These are phyloP conservation scores for Margaritispora aquatica DNA, from an alignment of 495 filamentous ascomycete genomes.

Conservation along the genomic window DNA sequence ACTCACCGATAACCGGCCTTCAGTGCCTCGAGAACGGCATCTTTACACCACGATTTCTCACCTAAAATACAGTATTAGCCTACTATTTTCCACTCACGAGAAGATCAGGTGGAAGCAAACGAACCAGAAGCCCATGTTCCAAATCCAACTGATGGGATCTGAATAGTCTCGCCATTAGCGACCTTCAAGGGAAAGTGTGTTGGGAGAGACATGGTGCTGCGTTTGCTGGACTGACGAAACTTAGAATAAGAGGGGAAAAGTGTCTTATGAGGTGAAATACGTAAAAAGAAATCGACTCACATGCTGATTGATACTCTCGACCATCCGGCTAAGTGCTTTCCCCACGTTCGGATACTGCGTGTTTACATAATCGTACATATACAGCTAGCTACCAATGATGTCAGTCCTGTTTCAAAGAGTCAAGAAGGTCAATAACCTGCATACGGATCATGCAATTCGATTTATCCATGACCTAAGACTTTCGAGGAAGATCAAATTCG, in stretches of 20 bases:
- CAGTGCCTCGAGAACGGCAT: constrained; percentile 67
- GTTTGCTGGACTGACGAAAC: too few relatives aligned
- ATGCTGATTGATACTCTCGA: too few relatives aligned
- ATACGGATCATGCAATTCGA: background rate
- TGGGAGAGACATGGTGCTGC: constrained; percentile 10
- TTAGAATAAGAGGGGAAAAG: too few relatives aligned
- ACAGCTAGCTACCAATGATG: background rate
- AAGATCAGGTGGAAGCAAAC: constrained; percentile 10
- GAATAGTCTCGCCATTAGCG: constrained; percentile 23
- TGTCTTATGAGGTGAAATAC: too few relatives aligned
- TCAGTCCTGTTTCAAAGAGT: background rate
- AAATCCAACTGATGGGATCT: constrained; percentile 74
- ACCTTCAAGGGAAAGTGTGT: constrained; percentile 1
- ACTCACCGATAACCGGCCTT: constrained; percentile 56
- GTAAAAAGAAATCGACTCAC: too few relatives aligned
- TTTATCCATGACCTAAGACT: too few relatives aligned
- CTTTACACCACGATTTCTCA: constrained; percentile 21
- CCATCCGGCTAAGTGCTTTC: too few relatives aligned
- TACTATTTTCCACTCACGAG: too few relatives aligned
- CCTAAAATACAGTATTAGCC: too few relatives aligned
- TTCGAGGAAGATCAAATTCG: too few relatives aligned
- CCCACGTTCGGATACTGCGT: background rate
- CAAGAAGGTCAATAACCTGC: too few relatives aligned
- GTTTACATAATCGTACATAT: background rate
- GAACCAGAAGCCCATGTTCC: constrained; percentile 74